A percentile compares a stretch with the other conserved stretches of the same genome.
phyloP scores from a whole-genome alignment of 2,329 filamentous ascomycete species.

The Paecilomyces sp. region DNA sequence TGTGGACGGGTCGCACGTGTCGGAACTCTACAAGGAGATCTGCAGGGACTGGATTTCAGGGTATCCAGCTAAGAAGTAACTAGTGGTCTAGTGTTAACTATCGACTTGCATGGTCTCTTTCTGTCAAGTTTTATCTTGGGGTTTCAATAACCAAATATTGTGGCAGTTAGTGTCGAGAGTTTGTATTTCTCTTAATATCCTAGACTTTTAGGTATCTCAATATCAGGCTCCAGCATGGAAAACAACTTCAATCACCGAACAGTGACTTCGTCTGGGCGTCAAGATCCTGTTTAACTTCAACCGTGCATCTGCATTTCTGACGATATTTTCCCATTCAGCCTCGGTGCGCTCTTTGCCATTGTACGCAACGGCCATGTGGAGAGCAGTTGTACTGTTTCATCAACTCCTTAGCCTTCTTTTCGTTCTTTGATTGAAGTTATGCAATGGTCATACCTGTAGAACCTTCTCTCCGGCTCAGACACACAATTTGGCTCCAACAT shows the following conservation, averaged over 20 bases:
- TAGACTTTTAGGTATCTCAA: too few relatives aligned
- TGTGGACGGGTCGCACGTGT: too few relatives aligned
- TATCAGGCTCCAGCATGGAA: not conserved
- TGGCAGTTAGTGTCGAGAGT: too few relatives aligned
- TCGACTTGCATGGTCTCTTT: too few relatives aligned
- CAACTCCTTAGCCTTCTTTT: not conserved
- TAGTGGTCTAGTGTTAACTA: too few relatives aligned
- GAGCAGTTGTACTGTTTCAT: not conserved
- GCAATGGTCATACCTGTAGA: not conserved
- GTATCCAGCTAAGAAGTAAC: too few relatives aligned
- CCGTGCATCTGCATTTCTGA: not conserved
- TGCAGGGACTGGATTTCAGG: too few relatives aligned
- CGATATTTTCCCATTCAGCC: not conserved
- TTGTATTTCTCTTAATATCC: too few relatives aligned
- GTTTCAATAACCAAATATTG: too few relatives aligned
- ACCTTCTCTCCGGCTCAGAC: not conserved
- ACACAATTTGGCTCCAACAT: slow-evolving; percentile 10
- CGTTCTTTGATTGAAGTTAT: not conserved
- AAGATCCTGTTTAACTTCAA: not conserved
- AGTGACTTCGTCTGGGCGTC: not conserved
- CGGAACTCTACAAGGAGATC: too few relatives aligned
- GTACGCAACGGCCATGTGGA: not conserved
- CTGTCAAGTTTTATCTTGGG: too few relatives aligned
- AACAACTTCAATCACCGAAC: not conserved
- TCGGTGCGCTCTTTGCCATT: not conserved